Evolutionary conservation across 2,329 filamentous ascomycete species (phyloP).

Genomic region (Cryphonectria naterciae): DNA sequence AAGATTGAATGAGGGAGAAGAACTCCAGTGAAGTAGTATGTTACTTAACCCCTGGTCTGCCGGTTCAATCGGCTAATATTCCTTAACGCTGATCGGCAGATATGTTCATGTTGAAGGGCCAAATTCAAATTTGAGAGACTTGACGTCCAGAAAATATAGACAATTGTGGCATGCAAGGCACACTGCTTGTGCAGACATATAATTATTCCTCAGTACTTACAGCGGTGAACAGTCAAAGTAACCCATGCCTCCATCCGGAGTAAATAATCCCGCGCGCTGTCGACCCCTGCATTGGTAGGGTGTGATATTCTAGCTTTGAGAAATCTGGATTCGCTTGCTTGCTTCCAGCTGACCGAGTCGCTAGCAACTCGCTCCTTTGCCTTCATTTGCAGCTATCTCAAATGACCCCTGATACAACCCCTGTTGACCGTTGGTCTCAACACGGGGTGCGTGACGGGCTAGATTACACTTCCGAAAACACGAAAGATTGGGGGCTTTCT

Average conservation of each 20-base stretch:
- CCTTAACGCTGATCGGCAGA: neutral
- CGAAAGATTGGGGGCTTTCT: neutral
- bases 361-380: neutral
- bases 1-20: neutral
- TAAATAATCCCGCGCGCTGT: neutral
- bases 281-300: slow-evolving; percentile 1
- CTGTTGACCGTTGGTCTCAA: neutral
- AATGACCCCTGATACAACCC: neutral
- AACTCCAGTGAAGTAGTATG: neutral
- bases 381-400: neutral
- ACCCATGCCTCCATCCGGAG: neutral
- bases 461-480: neutral
- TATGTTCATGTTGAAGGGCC: neutral
- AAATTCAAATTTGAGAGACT: neutral
- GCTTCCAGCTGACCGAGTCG: slow-evolving; percentile 2
- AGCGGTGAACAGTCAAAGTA: neutral
- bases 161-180: neutral
- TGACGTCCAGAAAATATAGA: neutral
- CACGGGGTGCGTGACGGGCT: neutral
- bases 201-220: neutral
- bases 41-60: neutral
- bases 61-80: neutral
- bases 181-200: neutral
- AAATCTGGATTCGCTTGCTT: neutral
- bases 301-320: neutral